phyloP scores from a whole-genome alignment of 2,329 filamentous ascomycete species.

The Sphaerostilbella broomeana region DNA sequence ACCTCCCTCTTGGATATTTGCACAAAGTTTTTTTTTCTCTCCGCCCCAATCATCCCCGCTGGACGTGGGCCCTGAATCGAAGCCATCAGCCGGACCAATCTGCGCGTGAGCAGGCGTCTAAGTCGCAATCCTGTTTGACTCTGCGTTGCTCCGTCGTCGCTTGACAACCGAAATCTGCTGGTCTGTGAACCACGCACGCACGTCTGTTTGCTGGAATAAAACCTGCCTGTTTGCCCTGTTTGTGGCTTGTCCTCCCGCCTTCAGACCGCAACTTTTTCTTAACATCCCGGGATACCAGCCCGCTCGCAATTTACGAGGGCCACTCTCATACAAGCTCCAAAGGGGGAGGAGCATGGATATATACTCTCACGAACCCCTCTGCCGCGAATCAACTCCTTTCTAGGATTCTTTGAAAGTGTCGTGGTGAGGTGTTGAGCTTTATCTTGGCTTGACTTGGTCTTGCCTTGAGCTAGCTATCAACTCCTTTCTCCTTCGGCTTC shows the following conservation, averaged over 20 bases:
- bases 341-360: conserved; percentile 2
- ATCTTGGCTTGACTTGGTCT: neutral
- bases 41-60: conserved; percentile 5
- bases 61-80: conserved; percentile 10
- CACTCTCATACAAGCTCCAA: neutral
- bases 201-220: neutral
- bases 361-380: neutral
- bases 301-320: conserved; percentile 5
- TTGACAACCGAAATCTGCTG: too few relatives aligned
- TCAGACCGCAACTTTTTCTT: conserved; percentile 9
- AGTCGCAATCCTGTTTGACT: conserved; percentile 14
- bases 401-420: too few relatives aligned
- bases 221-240: too few relatives aligned
- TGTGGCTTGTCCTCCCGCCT: conserved; percentile 1
- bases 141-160: neutral
- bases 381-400: neutral
- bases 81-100: conserved; percentile 8
- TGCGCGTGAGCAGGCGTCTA: conserved; percentile 4
- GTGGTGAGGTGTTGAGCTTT: too few relatives aligned
- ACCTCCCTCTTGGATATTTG: conserved; percentile 1
- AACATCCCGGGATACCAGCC: neutral
- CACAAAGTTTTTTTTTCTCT: too few relatives aligned
- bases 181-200: too few relatives aligned
- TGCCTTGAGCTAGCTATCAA: neutral
- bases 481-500: too few relatives aligned